phyloP scores from a whole-genome alignment of 2,329 filamentous ascomycete species.

The Blumeria graminis region DNA sequence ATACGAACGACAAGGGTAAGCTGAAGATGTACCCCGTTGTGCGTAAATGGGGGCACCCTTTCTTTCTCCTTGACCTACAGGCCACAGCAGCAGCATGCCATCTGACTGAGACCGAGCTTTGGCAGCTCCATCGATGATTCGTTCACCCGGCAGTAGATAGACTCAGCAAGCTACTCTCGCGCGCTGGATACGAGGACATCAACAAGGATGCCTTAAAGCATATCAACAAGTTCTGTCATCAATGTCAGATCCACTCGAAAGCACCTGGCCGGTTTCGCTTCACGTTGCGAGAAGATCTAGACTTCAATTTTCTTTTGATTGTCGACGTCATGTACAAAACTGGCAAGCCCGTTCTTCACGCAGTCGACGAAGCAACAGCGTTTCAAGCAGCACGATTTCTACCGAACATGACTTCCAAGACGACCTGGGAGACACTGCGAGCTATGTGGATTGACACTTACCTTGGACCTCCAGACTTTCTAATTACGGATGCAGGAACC shows the following conservation, averaged over 20 bases:
- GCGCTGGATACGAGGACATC: background rate
- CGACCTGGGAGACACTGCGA: no score
- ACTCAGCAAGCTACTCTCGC: background rate
- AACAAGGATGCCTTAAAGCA: background rate
- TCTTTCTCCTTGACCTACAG: background rate
- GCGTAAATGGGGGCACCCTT: background rate
- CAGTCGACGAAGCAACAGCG: background rate
- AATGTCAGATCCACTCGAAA: background rate
- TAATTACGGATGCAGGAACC: background rate
- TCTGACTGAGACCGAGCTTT: background rate
- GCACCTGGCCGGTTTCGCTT: conserved; percentile 1
- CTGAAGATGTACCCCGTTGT: background rate
- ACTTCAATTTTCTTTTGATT: conserved; percentile 2
- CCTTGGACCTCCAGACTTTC: background rate
- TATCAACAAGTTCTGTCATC: background rate
- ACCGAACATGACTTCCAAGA: no score
- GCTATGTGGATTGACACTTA: background rate
- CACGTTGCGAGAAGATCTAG: background rate
- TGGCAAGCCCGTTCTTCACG: background rate
- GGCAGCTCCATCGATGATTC: background rate
- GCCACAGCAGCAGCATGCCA: background rate
- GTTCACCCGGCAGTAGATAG: background rate
- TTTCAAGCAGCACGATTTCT: background rate
- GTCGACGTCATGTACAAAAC: conserved; percentile 3
- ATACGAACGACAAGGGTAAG: background rate